phyloP scores from a whole-genome alignment of 768 basidiomycete genomes.

The Lentinula sp. region DNA sequence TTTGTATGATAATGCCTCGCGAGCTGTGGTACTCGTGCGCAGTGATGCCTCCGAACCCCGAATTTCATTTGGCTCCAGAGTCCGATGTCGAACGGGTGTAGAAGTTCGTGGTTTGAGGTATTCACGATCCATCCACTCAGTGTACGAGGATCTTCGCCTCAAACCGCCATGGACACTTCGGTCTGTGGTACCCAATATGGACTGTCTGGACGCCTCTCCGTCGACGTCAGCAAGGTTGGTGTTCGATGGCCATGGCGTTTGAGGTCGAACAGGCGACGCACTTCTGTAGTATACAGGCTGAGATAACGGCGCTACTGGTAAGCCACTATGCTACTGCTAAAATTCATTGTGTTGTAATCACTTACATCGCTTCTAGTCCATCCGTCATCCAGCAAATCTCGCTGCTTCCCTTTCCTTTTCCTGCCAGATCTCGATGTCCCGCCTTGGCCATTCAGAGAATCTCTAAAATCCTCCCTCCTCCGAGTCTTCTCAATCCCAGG shows the following conservation, averaged over 20 bases:
- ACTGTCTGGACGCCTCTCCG: background rate
- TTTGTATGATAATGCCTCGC: background rate
- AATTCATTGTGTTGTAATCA: background rate
- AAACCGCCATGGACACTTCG: background rate
- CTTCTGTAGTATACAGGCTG: background rate
- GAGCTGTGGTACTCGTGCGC: background rate
- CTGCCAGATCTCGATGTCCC: background rate
- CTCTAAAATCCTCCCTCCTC: background rate
- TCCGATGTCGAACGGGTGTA: background rate
- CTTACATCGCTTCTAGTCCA: constrained; percentile 2
- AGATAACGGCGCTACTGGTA: background rate
- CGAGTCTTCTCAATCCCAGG: background rate
- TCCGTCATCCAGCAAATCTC: background rate
- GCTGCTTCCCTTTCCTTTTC: background rate
- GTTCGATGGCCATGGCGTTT: background rate
- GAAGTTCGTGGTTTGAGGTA: background rate
- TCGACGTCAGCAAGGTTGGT: background rate
- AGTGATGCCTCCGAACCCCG: background rate
- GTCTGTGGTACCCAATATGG: background rate
- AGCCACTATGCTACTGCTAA: background rate
- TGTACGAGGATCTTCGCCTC: background rate
- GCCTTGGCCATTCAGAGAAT: background rate
- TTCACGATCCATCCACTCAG: background rate
- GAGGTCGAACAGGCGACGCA: background rate
- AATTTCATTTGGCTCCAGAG: background rate